Evolutionary conservation across 345 rosid species (phyloP).

Genomic region (Eutrema japonicum): DNA sequence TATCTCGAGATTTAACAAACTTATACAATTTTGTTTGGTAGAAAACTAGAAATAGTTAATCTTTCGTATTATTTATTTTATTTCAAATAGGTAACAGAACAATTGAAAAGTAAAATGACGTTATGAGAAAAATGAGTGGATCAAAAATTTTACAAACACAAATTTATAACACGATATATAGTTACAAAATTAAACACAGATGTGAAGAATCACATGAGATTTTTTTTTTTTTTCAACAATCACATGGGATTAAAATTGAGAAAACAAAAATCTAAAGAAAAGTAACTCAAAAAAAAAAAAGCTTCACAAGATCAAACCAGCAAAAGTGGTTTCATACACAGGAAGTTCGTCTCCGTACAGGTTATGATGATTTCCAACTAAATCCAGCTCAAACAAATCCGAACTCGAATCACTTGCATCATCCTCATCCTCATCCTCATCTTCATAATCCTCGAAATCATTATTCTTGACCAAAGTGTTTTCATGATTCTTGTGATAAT

Average conservation of each 20-base stretch:
- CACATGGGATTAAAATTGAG: slow-evolving; percentile 15
- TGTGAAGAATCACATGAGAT: slow-evolving; percentile 21
- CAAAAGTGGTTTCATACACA: slow-evolving; percentile 85
- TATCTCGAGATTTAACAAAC: background rate
- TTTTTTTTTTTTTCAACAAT: background rate
- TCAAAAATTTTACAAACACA: slow-evolving; percentile 25
- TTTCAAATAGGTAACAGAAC: background rate
- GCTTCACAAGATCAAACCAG: slow-evolving; percentile 46
- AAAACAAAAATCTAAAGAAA: slow-evolving; percentile 20
- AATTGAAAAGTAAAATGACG: background rate
- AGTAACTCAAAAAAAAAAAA: slow-evolving; percentile 1
- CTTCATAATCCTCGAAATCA: slow-evolving; percentile 37
- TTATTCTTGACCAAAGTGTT: slow-evolving; percentile 26
- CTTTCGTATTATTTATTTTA: too few species aligned
- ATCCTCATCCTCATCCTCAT: slow-evolving; percentile 57
- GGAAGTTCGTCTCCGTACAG: slow-evolving; percentile 87
- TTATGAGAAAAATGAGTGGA: slow-evolving; percentile 1
- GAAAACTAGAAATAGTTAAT: background rate
- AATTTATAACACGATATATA: slow-evolving; percentile 31
- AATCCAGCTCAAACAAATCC: slow-evolving; percentile 90
- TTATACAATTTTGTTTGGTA: background rate
- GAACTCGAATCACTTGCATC: slow-evolving; percentile 49
- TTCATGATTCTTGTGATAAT: slow-evolving; percentile 56
- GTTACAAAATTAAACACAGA: slow-evolving; percentile 30
- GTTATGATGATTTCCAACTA: slow-evolving; percentile 55